A percentile compares a stretch with the other conserved stretches of the same genome.
Evolutionary conservation across 371 early-diverging fungal species (phyloP).

Genomic region (Racocetra persica): DNA sequence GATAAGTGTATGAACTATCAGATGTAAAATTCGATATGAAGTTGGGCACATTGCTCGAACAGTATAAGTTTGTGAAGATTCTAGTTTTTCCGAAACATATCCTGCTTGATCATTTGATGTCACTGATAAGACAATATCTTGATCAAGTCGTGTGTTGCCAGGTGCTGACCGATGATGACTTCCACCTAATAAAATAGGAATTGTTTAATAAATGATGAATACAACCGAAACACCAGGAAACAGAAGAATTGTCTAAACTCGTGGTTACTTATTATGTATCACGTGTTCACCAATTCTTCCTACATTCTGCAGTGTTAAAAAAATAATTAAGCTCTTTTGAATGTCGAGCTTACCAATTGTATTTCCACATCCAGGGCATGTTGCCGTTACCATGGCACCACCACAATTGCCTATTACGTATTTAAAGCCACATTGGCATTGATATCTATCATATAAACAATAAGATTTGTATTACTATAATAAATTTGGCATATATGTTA

Average conservation of each 20-base stretch:
- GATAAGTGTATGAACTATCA: slow-evolving; percentile 35
- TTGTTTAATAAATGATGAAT: not conserved
- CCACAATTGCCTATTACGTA: slow-evolving; percentile 42
- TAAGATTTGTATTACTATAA: too few species aligned
- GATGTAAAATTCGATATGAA: slow-evolving; percentile 40
- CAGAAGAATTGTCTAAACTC: not conserved
- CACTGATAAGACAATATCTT: not conserved
- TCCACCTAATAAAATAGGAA: not conserved
- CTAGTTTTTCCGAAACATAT: not conserved
- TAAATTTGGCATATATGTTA: too few species aligned
- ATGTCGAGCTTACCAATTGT: not conserved
- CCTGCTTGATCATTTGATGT: slow-evolving; percentile 10
- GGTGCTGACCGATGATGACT: not conserved
- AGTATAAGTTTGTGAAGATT: not conserved
- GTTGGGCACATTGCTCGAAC: slow-evolving; percentile 23
- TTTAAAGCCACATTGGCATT: slow-evolving; percentile 38
- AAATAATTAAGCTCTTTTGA: too few species aligned
- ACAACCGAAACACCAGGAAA: not conserved
- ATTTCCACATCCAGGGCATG: slow-evolving; percentile 35
- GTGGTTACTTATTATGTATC: too few species aligned
- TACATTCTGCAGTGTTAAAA: too few species aligned
- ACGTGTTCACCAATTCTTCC: too few species aligned
- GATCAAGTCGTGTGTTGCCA: not conserved
- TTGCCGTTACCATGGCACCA: not conserved
- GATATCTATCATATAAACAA: slow-evolving; percentile 26